Evolutionary conservation across 257 asterid genomes (phyloP).

Genomic region (Catharanthus roseus): DNA sequence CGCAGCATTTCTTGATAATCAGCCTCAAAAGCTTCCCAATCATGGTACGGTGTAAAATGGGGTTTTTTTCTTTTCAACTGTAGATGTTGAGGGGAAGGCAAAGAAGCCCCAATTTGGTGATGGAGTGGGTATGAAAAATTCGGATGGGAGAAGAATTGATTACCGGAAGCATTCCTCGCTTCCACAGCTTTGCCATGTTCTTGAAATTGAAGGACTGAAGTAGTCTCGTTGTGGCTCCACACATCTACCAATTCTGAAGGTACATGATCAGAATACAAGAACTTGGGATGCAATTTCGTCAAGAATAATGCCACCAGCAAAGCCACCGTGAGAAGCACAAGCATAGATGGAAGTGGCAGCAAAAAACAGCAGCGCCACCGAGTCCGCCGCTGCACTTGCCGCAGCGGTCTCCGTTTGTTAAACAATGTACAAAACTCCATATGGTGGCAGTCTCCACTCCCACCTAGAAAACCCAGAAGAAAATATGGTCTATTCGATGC

Average conservation of each 20-base stretch:
- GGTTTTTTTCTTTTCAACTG: background rate
- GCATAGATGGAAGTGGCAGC: background rate
- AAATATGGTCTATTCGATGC: too few species aligned
- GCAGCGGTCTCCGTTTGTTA: constrained; percentile 6
- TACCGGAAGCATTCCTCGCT: background rate
- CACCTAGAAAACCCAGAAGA: too few species aligned
- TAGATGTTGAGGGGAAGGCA: constrained; percentile 1
- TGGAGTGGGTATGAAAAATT: background rate
- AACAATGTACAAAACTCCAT: constrained; percentile 1
- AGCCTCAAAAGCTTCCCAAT: constrained; percentile 50
- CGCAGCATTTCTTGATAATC: constrained; percentile 58
- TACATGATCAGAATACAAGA: background rate
- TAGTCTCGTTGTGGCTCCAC: background rate
- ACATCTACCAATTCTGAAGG: too few species aligned
- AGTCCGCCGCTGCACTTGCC: background rate
- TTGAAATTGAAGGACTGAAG: background rate
- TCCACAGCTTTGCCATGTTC: background rate
- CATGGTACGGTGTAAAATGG: constrained; percentile 41
- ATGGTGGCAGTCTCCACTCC: background rate
- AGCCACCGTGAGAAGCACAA: background rate
- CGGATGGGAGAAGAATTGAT: background rate
- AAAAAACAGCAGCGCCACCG: background rate
- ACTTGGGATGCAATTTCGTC: background rate
- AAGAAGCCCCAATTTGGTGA: background rate
- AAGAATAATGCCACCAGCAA: background rate